Evolutionary conservation across 768 basidiomycete genomes (phyloP).

Genomic region (Fomitopsis pulvina): DNA sequence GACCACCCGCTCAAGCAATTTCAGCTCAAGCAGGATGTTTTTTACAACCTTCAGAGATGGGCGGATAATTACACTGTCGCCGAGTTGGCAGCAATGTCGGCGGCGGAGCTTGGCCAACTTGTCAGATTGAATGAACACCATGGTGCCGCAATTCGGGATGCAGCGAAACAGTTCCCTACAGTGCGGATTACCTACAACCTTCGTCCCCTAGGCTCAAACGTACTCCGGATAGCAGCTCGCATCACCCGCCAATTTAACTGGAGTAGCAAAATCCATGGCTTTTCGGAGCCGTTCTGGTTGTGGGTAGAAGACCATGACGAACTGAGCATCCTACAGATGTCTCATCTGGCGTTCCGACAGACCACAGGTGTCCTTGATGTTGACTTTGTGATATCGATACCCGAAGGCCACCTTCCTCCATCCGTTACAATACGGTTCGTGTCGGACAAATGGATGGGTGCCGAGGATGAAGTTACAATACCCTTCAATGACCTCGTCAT

Average conservation of each 20-base stretch:
- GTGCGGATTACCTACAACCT: conserved; percentile 59
- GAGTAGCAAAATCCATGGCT: conserved; percentile 69
- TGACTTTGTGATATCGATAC: conserved; percentile 78
- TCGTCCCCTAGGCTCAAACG: conserved; percentile 77
- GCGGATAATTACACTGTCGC: conserved; percentile 74
- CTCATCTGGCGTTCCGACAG: conserved; percentile 65
- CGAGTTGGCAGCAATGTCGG: conserved; percentile 63
- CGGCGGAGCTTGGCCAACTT: conserved; percentile 67
- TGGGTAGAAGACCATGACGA: conserved; percentile 90
- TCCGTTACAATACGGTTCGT: conserved; percentile 70
- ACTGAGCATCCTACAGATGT: conserved; percentile 75
- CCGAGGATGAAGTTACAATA: conserved; percentile 67
- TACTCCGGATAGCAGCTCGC: conserved; percentile 68
- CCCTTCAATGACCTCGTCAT: conserved; percentile 66
- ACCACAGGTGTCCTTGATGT: conserved; percentile 52
- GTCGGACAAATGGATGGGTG: conserved; percentile 91
- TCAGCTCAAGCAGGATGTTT: conserved; percentile 62
- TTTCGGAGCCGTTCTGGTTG: conserved; percentile 84
- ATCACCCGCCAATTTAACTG: conserved; percentile 72
- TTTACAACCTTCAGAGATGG: conserved; percentile 74
- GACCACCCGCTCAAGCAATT: conserved; percentile 87
- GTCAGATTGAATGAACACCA: conserved; percentile 84
- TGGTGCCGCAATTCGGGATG: conserved; percentile 69
- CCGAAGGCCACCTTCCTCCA: conserved; percentile 48
- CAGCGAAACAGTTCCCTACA: conserved; percentile 82